phyloP scores from a whole-genome alignment of 2,329 filamentous ascomycete genomes.

The Lecanoromycetidae sp. region DNA sequence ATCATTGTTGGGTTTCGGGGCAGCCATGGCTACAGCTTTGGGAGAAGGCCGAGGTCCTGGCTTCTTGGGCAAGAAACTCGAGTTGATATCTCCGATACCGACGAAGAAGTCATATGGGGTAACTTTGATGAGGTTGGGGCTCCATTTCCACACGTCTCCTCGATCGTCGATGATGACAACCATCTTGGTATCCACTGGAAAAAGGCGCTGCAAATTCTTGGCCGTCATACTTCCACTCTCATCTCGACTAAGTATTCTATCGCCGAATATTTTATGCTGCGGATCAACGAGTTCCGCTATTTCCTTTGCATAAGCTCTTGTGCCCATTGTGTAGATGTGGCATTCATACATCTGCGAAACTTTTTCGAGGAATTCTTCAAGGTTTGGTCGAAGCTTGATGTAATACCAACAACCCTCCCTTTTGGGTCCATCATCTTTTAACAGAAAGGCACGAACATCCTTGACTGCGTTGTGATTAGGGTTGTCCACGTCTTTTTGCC shows the following conservation, averaged over 20 bases:
- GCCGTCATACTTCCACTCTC: constrained; percentile 88
- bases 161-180: constrained; percentile 97
- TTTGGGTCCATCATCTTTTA: constrained; percentile 70
- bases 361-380: constrained; percentile 66
- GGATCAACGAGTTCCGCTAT: constrained; percentile 92
- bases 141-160: constrained; percentile 92
- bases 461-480: constrained; percentile 86
- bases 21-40: constrained; percentile 9
- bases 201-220: constrained; percentile 81
- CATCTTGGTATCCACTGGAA: constrained; percentile 97
- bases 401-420: constrained; percentile 86
- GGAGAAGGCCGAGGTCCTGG: constrained; percentile 39
- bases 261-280: constrained; percentile 76
- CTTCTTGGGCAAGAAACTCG: constrained; percentile 82
- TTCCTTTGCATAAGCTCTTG: constrained; percentile 82
- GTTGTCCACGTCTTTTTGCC: constrained; percentile 77
- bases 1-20: constrained; percentile 5
- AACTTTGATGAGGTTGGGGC: constrained; percentile 86
- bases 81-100: constrained; percentile 97
- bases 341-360: constrained; percentile 78
- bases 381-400: constrained; percentile 87
- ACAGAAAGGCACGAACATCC: constrained; percentile 76
- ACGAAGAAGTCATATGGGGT: constrained; percentile 95
- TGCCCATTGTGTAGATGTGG: constrained; percentile 99
- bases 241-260: constrained; percentile 89